Evolutionary conservation across 805 yeast species (phyloP).

Genomic region (Wickerhamiella sergipiensis): DNA sequence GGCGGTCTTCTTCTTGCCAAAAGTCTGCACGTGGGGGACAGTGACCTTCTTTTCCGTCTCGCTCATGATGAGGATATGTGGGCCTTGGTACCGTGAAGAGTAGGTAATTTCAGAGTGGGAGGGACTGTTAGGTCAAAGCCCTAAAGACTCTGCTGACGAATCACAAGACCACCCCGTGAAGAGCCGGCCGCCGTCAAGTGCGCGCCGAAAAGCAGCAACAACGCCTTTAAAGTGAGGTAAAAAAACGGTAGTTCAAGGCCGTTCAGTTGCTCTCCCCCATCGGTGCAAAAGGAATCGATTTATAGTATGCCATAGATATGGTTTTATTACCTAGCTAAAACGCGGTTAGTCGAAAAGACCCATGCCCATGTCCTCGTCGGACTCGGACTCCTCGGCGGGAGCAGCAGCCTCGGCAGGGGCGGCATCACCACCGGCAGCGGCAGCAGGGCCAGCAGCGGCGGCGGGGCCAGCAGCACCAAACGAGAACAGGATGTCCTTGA

Average conservation of each 20-base stretch:
- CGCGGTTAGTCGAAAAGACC: constrained; percentile 86
- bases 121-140: constrained; percentile 2
- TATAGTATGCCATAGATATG: background rate
- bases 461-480: constrained; percentile 68
- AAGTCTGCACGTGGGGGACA: constrained; percentile 49
- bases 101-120: constrained; percentile 1
- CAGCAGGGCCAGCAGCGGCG: constrained; percentile 94
- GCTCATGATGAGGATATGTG: constrained; percentile 3
- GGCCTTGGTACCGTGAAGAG: background rate
- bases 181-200: no score
- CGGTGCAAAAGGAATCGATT: no score
- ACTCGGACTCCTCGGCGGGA: constrained; percentile 52
- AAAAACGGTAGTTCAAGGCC: no score
- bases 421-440: constrained; percentile 46
- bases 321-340: background rate
- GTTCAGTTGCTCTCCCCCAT: no score
- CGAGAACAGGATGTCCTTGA: constrained; percentile 60
- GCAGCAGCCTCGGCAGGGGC: constrained; percentile 64
- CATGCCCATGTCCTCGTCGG: constrained; percentile 80
- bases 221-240: no score
- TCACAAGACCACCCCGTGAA: background rate
- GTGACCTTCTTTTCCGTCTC: constrained; percentile 5
- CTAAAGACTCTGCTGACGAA: background rate
- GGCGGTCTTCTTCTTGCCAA: constrained; percentile 99
- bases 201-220: no score